phyloP scores from a whole-genome alignment of 352 stramenopile species.

The Globisporangium megalacanthum region DNA sequence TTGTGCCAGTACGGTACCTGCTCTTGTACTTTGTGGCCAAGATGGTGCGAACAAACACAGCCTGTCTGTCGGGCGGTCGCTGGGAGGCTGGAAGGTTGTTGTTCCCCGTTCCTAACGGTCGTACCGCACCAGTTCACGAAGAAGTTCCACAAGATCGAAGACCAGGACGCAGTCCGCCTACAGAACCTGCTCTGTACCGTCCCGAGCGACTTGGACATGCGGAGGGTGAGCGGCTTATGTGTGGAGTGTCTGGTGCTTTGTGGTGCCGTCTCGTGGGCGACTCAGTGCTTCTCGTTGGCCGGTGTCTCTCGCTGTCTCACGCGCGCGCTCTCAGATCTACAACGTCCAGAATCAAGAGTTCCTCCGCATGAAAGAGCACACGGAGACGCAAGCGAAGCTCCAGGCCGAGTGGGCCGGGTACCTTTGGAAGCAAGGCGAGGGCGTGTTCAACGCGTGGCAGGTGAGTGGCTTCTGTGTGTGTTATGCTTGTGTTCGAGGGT shows the following conservation, averaged over 20 bases:
- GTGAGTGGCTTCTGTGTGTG: constrained; percentile 9
- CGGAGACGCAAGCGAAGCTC: constrained; percentile 24
- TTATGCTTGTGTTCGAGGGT: not conserved
- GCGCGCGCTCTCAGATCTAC: constrained; percentile 20
- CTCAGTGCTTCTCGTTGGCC: not conserved
- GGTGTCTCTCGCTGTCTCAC: not conserved
- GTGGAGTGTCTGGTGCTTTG: not conserved
- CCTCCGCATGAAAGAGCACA: constrained; percentile 25
- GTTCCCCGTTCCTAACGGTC: not conserved
- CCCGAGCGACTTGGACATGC: constrained; percentile 29
- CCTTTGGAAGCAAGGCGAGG: constrained; percentile 22
- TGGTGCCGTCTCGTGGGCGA: too few relatives aligned
- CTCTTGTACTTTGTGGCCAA: constrained; percentile 22
- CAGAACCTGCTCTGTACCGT: constrained; percentile 29
- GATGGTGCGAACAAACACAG: too few relatives aligned
- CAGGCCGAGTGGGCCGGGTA: constrained; percentile 27
- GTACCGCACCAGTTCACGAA: constrained; percentile 26
- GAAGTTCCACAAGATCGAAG: constrained; percentile 24
- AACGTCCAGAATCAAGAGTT: constrained; percentile 25
- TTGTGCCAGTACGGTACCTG: constrained; percentile 23
- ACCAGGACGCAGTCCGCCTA: constrained; percentile 22
- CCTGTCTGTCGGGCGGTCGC: too few relatives aligned
- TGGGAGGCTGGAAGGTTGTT: too few relatives aligned
- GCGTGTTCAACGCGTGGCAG: constrained; percentile 22
- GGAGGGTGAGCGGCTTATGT: constrained; percentile 10